Base-by-base conservation (phyloP, 108 stramenopile genomes). In the Discostella pseudostelligera region DNA sequence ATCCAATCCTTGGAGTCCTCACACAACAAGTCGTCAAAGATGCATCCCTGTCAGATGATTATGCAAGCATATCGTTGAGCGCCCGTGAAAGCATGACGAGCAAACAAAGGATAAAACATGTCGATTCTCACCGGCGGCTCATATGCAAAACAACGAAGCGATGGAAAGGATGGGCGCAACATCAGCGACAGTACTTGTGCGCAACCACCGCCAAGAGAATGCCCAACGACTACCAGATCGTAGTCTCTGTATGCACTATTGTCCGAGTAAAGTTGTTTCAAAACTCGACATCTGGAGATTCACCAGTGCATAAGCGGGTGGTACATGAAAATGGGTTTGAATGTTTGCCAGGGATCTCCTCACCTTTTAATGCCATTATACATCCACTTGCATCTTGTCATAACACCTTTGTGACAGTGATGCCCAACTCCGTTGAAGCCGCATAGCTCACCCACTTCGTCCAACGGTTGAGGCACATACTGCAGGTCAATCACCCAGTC, bases 201-300 rank as follows among this genome's bases (percentile, higher is more conserved):
- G 21, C 74, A 77, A 1, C 88, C 88, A 1, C 84, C 88, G 7
- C 88, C 88, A 19, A 89, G 80, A 39, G 71, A 75, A 39, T 89
- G 88, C 22, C 88, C 88, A 1, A 81, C 80, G 6, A 87, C 62
- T 2, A 45, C 37, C 21, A 74, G 69, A 8, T 64, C 47, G 20
- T 75, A 56, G 9, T 69, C 63, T 43, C 65, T 46, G 53, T 74
- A 49, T 8, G 55, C 32, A 20, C 67, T 65, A 61, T 35, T 72
- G 42, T 36, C 42, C 24, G 42, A 64, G 69, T 61, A 71, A 20
- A 64, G 37, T 17, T 68, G 43, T 42, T 68, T 62, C 21, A 67
- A 67, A 0, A 67, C 59, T 12, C 40, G 40, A 37, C 40, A 20
- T 36, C 55, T 61, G 47, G 39, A 39, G 5, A 43, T 17, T 22